Base-by-base conservation (phyloP, 495 filamentous ascomycete genomes). In the Opeltia flavorubescens region DNA sequence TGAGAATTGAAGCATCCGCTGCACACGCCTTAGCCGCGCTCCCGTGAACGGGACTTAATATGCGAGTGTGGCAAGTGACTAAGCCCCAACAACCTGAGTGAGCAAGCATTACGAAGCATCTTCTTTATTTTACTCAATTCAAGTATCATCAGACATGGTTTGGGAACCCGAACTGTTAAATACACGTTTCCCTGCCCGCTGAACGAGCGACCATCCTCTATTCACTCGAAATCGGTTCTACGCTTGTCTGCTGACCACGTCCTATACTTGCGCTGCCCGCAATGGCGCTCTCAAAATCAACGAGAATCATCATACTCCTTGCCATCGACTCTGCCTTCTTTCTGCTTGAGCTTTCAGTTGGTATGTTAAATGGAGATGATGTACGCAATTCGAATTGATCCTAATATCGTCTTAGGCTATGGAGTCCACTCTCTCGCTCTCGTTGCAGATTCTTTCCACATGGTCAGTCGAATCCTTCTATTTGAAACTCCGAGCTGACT, bases 381-480 rank as follows among this genome's bases (percentile, higher is more conserved):
- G 18, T 39, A 18, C 34, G 28, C 53, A 1, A 39, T 15, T 13
- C 28, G 8, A 3, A 27, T 26, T 20, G 25, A 29, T 23, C n/a
- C 35, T 64, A 35, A 64, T 50, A 21, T 4, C 13, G 11, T 17
- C 38, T 27, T 35, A 80, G 76, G 91, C 45, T 85, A 91, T 64
- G 63, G 76, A 34, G 87, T 93, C 45, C 80, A 85, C 55, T 96
- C 91, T 24, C 76, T 98, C 50, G 91, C 91, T 15, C 73, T 98
- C 46, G 84, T 93, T 57, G 91, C 91, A 30, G 91, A 98, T 68
- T 86, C 91, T 47, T 98, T 96, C 66, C 91, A 98, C 58, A 98
- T 98, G 91, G 86, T 89, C 67, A 55, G 71, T 51, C 44, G 21
- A 38, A 11, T 44, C 49, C 34, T 31, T 8, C 17, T 27, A 11